Evolutionary conservation across 225 moss, liverwort and hornwort species (phyloP).

Genomic region (Straminergon stramineum): DNA sequence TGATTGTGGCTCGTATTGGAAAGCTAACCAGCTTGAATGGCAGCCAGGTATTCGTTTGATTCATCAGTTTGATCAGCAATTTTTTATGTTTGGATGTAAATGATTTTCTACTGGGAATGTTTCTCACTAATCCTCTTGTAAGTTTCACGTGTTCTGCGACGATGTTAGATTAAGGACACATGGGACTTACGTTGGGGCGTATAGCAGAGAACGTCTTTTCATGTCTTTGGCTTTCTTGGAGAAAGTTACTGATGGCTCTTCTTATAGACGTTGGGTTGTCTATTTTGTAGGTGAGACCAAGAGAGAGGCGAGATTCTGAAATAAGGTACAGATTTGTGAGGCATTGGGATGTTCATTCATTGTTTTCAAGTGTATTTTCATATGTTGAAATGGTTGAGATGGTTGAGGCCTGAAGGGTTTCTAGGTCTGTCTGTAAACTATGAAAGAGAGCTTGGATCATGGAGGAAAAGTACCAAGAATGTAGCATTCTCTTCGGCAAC

Average conservation of each 20-base stretch:
- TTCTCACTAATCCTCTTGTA: neutral
- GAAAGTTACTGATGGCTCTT: neutral
- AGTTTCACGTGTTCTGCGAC: neutral
- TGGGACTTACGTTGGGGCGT: neutral
- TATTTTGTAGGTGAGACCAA: constrained; percentile 69
- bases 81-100: neutral
- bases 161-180: neutral
- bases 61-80: neutral
- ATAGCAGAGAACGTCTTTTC: neutral
- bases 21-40: constrained; percentile 84
- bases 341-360: neutral
- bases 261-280: neutral
- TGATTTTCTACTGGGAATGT: neutral
- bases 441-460: neutral
- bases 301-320: constrained; percentile 96
- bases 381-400: neutral
- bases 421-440: neutral
- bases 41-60: constrained; percentile 54
- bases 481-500: neutral
- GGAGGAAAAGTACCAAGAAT: neutral
- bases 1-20: constrained; percentile 83
- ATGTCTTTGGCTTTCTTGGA: neutral
- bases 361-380: neutral
- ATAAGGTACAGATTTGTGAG: constrained; percentile 59
- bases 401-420: neutral